Percentiles rank a stretch among this genome's conserved stretches.
Conservation (phyloP, 176 grass and related monocot species). For the Oryza coarctata region DNA sequence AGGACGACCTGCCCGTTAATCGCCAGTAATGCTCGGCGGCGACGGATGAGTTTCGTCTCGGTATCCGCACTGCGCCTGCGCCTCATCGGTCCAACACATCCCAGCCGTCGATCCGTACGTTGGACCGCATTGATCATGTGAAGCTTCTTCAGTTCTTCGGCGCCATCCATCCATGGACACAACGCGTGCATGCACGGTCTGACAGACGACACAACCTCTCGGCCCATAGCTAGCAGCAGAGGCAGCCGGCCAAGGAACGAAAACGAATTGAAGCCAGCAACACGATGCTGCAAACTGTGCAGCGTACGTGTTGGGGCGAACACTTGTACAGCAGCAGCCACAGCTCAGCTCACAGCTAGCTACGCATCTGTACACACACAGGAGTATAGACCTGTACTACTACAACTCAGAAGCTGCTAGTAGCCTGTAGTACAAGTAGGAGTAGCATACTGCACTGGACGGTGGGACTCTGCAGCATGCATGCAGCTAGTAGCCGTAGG, state of each 20-base stretch:
- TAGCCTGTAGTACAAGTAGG: too few species aligned
- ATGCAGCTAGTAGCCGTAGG: background rate
- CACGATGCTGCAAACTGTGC: background rate
- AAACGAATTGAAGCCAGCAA: background rate
- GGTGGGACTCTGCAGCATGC: background rate
- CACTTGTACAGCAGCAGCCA: constrained; percentile 24
- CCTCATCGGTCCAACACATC: background rate
- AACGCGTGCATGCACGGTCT: background rate
- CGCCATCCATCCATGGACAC: background rate
- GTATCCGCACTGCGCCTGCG: background rate
- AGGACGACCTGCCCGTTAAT: background rate
- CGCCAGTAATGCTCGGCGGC: background rate
- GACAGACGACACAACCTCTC: background rate
- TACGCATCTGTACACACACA: too few species aligned
- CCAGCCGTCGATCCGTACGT: too few species aligned
- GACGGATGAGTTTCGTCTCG: background rate
- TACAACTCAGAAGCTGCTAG: too few species aligned
- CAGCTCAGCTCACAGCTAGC: background rate
- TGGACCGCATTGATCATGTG: too few species aligned
- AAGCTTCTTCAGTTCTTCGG: too few species aligned
- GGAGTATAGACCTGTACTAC: constrained; percentile 14
- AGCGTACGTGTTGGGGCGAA: constrained; percentile 29
- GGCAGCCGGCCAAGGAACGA: background rate
- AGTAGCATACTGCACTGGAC: background rate
- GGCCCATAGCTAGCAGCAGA: too few species aligned